phyloP scores from a whole-genome alignment of 768 basidiomycete genomes.

The Leccinum pellstonianum region DNA sequence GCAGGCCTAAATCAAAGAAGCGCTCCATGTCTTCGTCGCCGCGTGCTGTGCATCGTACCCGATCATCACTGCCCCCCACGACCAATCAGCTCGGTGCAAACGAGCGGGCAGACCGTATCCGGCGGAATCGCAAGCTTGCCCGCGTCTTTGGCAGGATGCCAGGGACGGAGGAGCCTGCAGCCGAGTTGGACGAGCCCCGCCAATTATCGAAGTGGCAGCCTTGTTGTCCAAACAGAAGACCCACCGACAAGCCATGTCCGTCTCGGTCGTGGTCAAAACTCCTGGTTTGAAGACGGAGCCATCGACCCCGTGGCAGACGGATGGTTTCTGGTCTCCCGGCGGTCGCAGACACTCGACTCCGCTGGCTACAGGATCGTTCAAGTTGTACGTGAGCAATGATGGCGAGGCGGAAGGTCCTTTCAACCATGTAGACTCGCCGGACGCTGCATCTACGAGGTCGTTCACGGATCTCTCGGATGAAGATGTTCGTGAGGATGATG shows the following conservation, averaged over 20 bases:
- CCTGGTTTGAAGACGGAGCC: constrained; percentile 23
- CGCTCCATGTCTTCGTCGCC: constrained; percentile 34
- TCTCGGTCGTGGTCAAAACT: constrained; percentile 25
- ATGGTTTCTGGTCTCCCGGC: constrained; percentile 29
- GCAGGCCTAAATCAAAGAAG: constrained; percentile 21
- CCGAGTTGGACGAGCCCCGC: constrained; percentile 29
- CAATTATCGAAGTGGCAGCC: constrained; percentile 18
- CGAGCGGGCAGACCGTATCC: constrained; percentile 70
- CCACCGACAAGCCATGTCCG: constrained; percentile 34
- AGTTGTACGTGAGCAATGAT: constrained; percentile 22
- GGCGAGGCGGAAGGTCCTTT: constrained; percentile 1
- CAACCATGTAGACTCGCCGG: constrained; percentile 15
- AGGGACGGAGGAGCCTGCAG: constrained; percentile 36
- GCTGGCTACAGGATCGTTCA: constrained; percentile 46
- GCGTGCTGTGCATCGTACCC: constrained; percentile 7
- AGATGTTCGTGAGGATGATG: constrained; percentile 36
- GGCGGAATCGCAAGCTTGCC: constrained; percentile 73
- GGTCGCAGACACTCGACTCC: constrained; percentile 57
- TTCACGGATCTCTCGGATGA: constrained; percentile 72
- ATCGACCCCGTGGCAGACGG: constrained; percentile 36
- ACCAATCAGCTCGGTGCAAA: constrained; percentile 63
- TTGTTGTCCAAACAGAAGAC: constrained; percentile 31
- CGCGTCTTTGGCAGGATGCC: constrained; percentile 76
- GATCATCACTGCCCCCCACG: constrained; percentile 51
- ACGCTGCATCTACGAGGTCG: constrained; percentile 38